Conservation (phyloP, 1,284 basidiomycete genomes). For the Neolentinus lepideus region DNA sequence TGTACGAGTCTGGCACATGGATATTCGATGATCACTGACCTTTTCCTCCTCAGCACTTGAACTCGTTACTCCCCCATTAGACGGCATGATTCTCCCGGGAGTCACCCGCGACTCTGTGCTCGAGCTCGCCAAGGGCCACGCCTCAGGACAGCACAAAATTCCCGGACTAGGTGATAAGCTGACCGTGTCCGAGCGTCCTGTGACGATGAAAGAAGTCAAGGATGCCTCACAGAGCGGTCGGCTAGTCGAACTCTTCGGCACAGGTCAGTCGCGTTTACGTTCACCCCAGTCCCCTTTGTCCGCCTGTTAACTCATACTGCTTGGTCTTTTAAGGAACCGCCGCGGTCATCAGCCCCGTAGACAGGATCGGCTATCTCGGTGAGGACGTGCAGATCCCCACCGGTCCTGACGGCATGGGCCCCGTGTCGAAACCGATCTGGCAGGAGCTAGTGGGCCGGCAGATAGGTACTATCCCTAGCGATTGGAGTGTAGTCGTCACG, state of each 20-base stretch:
- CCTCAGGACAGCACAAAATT: constrained; percentile 47
- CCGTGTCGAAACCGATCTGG: constrained; percentile 78
- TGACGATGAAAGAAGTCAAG: constrained; percentile 88
- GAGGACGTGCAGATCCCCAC: constrained; percentile 82
- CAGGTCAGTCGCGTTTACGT: constrained; percentile 49
- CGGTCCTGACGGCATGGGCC: constrained; percentile 84
- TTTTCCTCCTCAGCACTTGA: constrained; percentile 44
- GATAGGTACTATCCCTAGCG: constrained; percentile 76
- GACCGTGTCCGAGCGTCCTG: constrained; percentile 74
- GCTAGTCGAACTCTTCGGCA: constrained; percentile 89
- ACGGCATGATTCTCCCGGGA: constrained; percentile 94
- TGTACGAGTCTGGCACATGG: constrained; percentile 45
- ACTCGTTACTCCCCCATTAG: constrained; percentile 87
- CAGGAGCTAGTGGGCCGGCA: constrained; percentile 87
- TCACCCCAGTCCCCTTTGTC: constrained; percentile 1
- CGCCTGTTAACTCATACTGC: neutral
- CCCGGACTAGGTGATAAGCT: constrained; percentile 63
- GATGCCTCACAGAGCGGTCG: constrained; percentile 62
- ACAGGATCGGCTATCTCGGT: constrained; percentile 84
- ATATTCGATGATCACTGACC: neutral
- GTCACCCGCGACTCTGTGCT: constrained; percentile 94
- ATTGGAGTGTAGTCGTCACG: constrained; percentile 68
- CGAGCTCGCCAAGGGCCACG: constrained; percentile 73
- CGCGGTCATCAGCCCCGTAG: constrained; percentile 78
- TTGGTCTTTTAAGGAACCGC: constrained; percentile 70